Evolutionary conservation across 2,329 filamentous ascomycete species (phyloP), one percentile per base, ranked within the genome.

Genomic region (Akanthomyces dipterigenus): DNA sequence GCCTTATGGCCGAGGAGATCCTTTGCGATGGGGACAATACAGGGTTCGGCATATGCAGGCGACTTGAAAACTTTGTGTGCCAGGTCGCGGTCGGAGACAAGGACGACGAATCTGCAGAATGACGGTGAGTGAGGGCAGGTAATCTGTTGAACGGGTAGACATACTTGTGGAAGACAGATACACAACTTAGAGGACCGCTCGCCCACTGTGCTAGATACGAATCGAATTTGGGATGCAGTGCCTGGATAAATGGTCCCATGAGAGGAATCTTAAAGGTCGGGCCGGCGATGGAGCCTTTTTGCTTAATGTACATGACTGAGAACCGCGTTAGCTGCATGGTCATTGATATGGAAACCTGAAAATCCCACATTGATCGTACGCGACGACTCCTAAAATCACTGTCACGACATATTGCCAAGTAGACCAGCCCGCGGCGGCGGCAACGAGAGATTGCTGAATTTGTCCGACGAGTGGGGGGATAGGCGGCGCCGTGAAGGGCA

Each of bases 121-220:
- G 5, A 26, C 3, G 28, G 40, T 45, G 3, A 62, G 40, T 11
- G 11, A 26, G 12, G 14, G 24, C 12, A 12, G 20, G 31, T 28
- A 43, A 24, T 46, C 3, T 5, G 5, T 9, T 11, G n/a, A 40
- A 5, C 16, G 36, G 31, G 40, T 42, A 20, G 38, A 14, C 66
- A 42, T 80, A 91, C 88, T 93, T 93, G 80, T 93, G 90, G 73
- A 93, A 93, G 65, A 93, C 86, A 1, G 88, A 92, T 20, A 93
- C 89, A 68, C 90, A 93, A 72, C 89, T 92, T 62, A 93, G 78
- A 22, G 87, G 83, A n/a, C 87, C 90, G 62, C 88, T 91, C 16
- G 84, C 80, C 89, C 89, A 93, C 78, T 93, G 91, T 14, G 80
- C 82, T 68, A 90, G 82, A 74, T 93, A 93, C 51, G 82, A 78